A percentile compares a stretch with the other conserved stretches of the same genome.
Evolutionary conservation across 306 rosid species (phyloP).

Genomic region (Calophaca sinica): DNA sequence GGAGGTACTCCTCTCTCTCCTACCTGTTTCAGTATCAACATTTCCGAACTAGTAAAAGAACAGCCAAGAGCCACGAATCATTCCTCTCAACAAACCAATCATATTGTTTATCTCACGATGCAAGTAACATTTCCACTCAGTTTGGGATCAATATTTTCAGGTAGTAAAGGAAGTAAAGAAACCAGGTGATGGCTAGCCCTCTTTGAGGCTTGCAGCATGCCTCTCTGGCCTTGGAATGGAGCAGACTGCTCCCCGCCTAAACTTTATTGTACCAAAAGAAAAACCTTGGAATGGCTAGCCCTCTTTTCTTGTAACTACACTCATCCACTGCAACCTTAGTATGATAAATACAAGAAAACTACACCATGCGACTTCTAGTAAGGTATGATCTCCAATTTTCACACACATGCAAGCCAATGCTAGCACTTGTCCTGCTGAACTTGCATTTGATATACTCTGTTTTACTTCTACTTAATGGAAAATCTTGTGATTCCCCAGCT

Average conservation of each 20-base stretch:
- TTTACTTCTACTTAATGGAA: background rate
- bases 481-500: conserved; percentile 16
- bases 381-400: conserved; percentile 2
- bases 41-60: too few species aligned
- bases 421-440: background rate
- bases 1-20: too few species aligned
- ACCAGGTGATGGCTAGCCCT: background rate
- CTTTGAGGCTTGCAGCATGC: background rate
- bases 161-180: too few species aligned
- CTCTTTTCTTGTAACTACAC: too few species aligned
- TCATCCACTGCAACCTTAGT: background rate
- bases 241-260: background rate
- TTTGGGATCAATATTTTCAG: too few species aligned
- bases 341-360: conserved; percentile 23
- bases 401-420: background rate
- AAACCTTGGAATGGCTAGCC: background rate
- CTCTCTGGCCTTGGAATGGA: background rate
- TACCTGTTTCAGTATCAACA: background rate
- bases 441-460: background rate
- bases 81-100: too few species aligned
- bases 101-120: too few species aligned
- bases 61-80: too few species aligned
- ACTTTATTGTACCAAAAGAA: background rate
- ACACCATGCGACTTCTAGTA: background rate
- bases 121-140: too few species aligned